Conservation (phyloP, 352 stramenopile genomes). For the Phytopythium helicoides region DNA sequence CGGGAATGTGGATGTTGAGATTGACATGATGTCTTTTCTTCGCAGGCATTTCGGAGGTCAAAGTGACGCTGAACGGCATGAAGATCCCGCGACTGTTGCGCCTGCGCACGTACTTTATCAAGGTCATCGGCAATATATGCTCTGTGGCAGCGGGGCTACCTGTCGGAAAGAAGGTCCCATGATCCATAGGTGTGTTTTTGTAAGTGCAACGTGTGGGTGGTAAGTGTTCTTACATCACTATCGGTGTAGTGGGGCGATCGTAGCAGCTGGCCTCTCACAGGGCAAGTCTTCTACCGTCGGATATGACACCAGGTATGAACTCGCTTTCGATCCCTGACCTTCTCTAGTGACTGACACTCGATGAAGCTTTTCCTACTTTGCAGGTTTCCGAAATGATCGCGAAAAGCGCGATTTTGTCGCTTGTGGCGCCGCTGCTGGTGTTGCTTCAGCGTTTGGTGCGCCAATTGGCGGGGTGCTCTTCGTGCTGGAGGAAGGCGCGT, state of each 20-base stretch:
- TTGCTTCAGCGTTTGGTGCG: constrained; percentile 88
- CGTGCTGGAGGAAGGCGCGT: constrained; percentile 81
- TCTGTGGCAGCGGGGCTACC: constrained; percentile 81
- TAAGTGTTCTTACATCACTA: too few relatives aligned
- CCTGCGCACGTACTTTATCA: constrained; percentile 80
- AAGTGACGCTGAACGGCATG: constrained; percentile 92
- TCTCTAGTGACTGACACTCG: too few relatives aligned
- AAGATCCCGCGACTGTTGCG: constrained; percentile 81
- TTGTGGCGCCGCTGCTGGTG: constrained; percentile 84
- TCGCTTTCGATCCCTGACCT: too few relatives aligned
- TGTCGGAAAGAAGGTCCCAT: constrained; percentile 93
- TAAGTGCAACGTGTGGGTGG: too few relatives aligned
- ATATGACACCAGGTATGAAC: constrained; percentile 63
- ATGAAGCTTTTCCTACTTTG: constrained; percentile 79
- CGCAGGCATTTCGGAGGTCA: constrained; percentile 90
- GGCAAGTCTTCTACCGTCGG: constrained; percentile 71
- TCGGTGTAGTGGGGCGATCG: constrained; percentile 57
- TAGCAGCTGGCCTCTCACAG: constrained; percentile 73
- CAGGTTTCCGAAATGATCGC: constrained; percentile 85
- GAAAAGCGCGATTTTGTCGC: constrained; percentile 89
- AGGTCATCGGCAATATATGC: constrained; percentile 87
- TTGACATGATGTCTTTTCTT: neutral
- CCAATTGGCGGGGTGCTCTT: constrained; percentile 89
- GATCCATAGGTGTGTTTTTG: constrained; percentile 76
- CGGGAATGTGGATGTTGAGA: neutral